Base-by-base conservation (phyloP, 306 rosid genomes). In the Prinsepia uniflora region DNA sequence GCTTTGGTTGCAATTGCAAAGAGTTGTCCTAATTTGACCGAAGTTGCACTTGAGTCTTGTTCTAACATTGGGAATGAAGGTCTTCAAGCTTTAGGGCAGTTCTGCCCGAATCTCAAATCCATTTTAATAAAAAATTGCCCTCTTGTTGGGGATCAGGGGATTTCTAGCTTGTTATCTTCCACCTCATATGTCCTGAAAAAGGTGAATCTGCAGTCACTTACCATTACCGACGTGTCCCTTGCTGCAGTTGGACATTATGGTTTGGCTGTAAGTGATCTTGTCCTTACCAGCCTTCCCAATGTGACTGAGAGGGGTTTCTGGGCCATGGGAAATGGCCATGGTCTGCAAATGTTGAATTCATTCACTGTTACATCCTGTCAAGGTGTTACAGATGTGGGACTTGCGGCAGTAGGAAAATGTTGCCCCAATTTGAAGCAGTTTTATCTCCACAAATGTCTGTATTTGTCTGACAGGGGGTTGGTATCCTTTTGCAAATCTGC, bases 171-270 rank as follows among this genome's bases (percentile, higher is more conserved):
- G 74, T 50, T 91, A 54, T 82, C 96, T 55, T 80, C 91, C 24
- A 39, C 84, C 66, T 68, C 92, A 53, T 76, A 47, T 82, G 84
- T 76, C 78, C 70, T 95, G 74, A 70, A 63, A 46, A 91, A 86
- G 80, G 73, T 91, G 84, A 86, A 86, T 83, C 96, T 95, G 46
- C 93, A 95, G 75, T 80, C 88, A 0, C 79, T 95, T 83, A 76
- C 66, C 69, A 78, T 95, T 77, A 82, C 96, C 17, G 99, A 95
- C 79, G 78, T 86, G 68, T 87, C 97, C 73, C 85, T 95, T 41
- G 99, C 99, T 66, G 96, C 86, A 74, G 86, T 95, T 72, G 99
- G 99, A 45, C 90, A 84, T 77, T 95, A 95, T 65, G 93, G 99
- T 22, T 69, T 75, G 82, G 80, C 89, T 13, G 82, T 91, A 43